Percentiles rank a stretch among this genome's conserved stretches.
These are phyloP conservation scores for Astrothelium macrocarpum DNA, from an alignment of 495 filamentous ascomycete species.

Conservation along the genomic window DNA sequence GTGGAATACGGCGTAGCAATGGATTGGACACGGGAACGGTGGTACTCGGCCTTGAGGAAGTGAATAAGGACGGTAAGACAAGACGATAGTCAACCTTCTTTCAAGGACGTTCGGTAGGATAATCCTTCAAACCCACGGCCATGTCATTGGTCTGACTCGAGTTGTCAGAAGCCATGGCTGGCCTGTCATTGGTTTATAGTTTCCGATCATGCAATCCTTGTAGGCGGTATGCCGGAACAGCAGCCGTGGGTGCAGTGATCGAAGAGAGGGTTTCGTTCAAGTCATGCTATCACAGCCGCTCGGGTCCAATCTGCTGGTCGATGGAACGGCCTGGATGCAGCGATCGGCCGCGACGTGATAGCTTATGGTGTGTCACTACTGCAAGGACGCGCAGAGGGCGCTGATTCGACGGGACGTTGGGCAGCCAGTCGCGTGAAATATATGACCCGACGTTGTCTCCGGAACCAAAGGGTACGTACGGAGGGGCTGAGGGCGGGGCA, in stretches of 20 bases:
- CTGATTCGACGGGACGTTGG: not conserved
- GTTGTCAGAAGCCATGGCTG: not conserved
- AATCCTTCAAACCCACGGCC: not conserved
- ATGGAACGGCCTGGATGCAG: conserved; percentile 2
- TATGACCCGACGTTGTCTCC: not conserved
- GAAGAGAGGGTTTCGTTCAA: not conserved
- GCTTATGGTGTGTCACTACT: conserved; percentile 1
- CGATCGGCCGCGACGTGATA: not conserved
- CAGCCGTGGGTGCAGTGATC: not conserved
- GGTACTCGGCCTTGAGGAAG: not conserved
- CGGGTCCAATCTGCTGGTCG: conserved; percentile 1
- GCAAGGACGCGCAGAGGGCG: not conserved
- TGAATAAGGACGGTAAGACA: not conserved
- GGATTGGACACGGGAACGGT: not conserved
- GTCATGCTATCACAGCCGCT: conserved; percentile 5
- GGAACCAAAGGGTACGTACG: too few relatives aligned
- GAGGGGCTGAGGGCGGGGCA: not conserved
- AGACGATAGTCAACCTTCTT: not conserved
- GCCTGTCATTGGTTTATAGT: not conserved
- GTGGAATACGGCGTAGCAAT: too few relatives aligned
- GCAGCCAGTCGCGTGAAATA: not conserved
- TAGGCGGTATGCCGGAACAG: not conserved
- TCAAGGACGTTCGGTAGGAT: not conserved
- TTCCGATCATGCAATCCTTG: not conserved
- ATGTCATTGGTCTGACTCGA: not conserved